Conservation (phyloP, 805 yeast species). For the Ogataea methanolica region DNA sequence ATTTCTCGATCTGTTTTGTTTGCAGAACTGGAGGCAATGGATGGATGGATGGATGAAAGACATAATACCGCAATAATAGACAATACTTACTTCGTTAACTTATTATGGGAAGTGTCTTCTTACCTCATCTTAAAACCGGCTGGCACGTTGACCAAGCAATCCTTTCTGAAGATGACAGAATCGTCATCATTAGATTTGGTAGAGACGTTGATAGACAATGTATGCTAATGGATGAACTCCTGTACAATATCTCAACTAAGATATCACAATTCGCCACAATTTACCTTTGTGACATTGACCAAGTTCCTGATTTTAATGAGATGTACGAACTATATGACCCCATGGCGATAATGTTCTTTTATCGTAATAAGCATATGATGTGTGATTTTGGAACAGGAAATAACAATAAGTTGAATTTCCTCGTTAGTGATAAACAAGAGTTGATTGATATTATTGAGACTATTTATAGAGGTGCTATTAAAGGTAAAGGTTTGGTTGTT, state of each 20-base stretch:
- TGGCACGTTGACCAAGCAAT: constrained; percentile 99
- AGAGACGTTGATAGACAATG: constrained; percentile 71
- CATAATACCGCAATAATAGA: too few relatives aligned
- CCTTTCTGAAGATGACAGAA: constrained; percentile 78
- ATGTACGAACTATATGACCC: constrained; percentile 92
- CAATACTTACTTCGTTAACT: too few relatives aligned
- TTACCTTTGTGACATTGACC: constrained; percentile 82
- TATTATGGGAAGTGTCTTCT: constrained; percentile 74
- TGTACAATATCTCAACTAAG: constrained; percentile 75
- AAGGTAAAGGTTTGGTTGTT: constrained; percentile 87
- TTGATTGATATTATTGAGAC: constrained; percentile 88
- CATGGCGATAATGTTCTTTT: constrained; percentile 89
- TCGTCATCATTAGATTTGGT: constrained; percentile 89
- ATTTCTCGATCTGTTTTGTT: too few relatives aligned
- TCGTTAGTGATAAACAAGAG: constrained; percentile 75
- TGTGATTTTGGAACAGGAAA: constrained; percentile 98
- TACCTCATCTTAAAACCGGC: constrained; percentile 77
- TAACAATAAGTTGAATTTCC: constrained; percentile 88
- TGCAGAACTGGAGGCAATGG: too few relatives aligned
- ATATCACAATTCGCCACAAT: constrained; percentile 84
- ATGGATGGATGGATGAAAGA: too few relatives aligned
- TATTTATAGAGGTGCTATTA: constrained; percentile 83
- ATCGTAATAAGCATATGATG: constrained; percentile 92
- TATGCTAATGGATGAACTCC: constrained; percentile 84
- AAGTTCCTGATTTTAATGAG: constrained; percentile 85